These are phyloP conservation scores for Phytophthora podocarpi DNA, from an alignment of 352 stramenopile genomes.

Conservation along the genomic window DNA sequence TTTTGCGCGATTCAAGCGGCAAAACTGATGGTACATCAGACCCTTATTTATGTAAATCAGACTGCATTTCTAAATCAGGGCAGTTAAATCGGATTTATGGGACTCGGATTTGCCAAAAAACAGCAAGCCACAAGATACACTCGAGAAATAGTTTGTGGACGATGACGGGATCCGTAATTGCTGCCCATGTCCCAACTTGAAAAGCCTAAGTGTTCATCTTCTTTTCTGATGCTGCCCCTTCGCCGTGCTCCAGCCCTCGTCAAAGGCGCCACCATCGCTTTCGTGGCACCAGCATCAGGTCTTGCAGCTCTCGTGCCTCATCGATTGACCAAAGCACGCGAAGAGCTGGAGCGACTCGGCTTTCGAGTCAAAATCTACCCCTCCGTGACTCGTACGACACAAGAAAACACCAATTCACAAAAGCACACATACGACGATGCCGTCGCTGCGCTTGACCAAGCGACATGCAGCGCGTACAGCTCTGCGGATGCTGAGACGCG, in stretches of 20 bases:
- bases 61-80: too few species aligned
- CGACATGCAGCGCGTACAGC: conserved; percentile 39
- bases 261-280: conserved; percentile 51
- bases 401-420: conserved; percentile 35
- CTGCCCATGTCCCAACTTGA: too few species aligned
- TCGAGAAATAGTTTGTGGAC: too few species aligned
- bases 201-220: too few species aligned
- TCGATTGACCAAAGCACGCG: conserved; percentile 43
- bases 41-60: too few species aligned
- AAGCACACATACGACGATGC: conserved; percentile 8
- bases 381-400: conserved; percentile 37
- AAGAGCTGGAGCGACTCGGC: conserved; percentile 38
- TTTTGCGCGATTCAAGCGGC: too few species aligned
- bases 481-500: conserved; percentile 52
- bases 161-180: too few species aligned
- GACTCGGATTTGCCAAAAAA: too few species aligned
- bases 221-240: conserved; percentile 11
- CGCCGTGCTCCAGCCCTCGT: conserved; percentile 32
- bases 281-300: conserved; percentile 54
- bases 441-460: background rate
- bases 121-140: too few species aligned
- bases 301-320: conserved; percentile 49
- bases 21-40: too few species aligned
- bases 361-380: conserved; percentile 56
- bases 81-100: too few species aligned